A percentile compares a stretch with the other conserved stretches of the same genome.
Conservation (phyloP, 805 yeast species). For the Schizosaccharomyces osmophilus region DNA sequence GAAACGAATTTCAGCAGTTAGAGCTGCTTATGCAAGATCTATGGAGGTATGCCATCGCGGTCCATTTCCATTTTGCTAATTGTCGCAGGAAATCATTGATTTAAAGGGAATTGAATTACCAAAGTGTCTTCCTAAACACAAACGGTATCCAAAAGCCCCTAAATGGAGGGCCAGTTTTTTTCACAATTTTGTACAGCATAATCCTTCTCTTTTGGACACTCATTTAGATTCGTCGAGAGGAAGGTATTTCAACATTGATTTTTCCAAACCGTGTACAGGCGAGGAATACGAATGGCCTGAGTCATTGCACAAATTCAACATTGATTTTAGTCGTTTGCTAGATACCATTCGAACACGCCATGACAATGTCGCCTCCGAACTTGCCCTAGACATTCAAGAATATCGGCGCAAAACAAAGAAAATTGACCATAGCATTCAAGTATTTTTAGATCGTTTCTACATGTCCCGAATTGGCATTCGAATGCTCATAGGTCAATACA, state of each 20-base stretch:
- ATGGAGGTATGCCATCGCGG: slow-evolving; percentile 24
- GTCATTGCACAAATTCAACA: slow-evolving; percentile 35
- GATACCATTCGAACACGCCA: slow-evolving; percentile 51
- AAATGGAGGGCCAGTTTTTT: background rate
- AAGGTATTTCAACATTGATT: background rate
- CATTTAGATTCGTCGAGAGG: background rate
- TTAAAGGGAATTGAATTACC: background rate
- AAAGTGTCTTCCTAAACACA: background rate
- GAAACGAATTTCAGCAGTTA: slow-evolving; percentile 53
- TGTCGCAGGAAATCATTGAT: background rate
- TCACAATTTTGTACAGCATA: background rate
- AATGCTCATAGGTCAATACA: slow-evolving; percentile 85
- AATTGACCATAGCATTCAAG: slow-evolving; percentile 51
- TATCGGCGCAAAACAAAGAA: slow-evolving; percentile 40
- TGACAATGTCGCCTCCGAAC: slow-evolving; percentile 79
- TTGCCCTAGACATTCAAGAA: slow-evolving; percentile 62
- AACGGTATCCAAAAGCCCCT: background rate
- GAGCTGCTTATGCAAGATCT: slow-evolving; percentile 77
- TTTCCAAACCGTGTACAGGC: background rate
- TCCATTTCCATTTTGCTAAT: background rate
- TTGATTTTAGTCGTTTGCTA: slow-evolving; percentile 20
- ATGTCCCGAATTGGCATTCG: slow-evolving; percentile 80
- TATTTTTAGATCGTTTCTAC: slow-evolving; percentile 64
- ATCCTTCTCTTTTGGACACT: background rate
- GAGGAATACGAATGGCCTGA: background rate